Evolutionary conservation across 305 asterid genomes (phyloP), one percentile per base, ranked within the genome.

Genomic region (Rubia balearica): DNA sequence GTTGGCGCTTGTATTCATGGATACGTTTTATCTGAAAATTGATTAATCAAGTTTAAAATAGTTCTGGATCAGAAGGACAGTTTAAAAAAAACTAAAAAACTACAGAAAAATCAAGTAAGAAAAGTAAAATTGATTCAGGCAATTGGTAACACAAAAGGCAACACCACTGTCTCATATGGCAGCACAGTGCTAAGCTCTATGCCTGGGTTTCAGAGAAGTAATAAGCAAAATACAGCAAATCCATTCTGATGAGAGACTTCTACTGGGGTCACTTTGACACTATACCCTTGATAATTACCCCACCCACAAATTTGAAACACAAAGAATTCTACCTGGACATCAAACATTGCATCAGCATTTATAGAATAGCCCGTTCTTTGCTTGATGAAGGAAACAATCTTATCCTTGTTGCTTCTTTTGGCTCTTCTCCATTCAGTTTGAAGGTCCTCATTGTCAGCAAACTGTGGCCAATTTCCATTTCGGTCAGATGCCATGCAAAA

Each of bases 1-100:
- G 86, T 73, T 92, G 98, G 55, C 98, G 80, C 87, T 88, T 92
- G 85, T 92, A 92, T 83, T 92, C 98, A 40, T 92, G 98, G 61
- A 92, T 92, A 75, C 98, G 97, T 73, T 92, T 92, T 69, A 92
- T 89, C 98, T 92, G 84, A 75, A 43, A 82, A 80, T 57, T 45
- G 46, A 67, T 48, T 30, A 45, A 48, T 38, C 48, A 63, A 69
- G 63, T 68, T 53, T 2, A 53, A n/a, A 27, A 19, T 12, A 17
- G 64, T 69, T 33, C 38, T 53, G 72, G 64, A 49, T 68, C 19
- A 19, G 49, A 16, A 12, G 19, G 24, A 24, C 41, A 66, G 42
- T 17, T 14, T 19, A 7, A 21, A 19, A 67, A 22, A 48, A 30
- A 33, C 36, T 9, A 67, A 71, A 17, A 5, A 42, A 59, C n/a